phyloP scores from a whole-genome alignment of 2,329 filamentous ascomycete genomes.

The Arthrocladium fulminans region DNA sequence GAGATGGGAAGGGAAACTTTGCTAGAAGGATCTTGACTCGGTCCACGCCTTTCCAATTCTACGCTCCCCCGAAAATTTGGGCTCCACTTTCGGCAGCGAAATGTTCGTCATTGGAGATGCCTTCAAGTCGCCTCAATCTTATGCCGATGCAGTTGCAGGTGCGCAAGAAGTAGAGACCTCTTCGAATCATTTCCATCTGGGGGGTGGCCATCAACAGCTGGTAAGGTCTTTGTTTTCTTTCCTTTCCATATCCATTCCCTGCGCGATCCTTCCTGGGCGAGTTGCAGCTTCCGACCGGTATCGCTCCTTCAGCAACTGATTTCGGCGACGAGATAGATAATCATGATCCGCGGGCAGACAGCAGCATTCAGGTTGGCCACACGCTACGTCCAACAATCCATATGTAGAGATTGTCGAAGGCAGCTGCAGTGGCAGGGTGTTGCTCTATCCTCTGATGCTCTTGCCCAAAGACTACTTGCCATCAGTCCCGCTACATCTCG shows the following conservation, averaged over 20 bases:
- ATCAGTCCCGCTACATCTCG: background rate
- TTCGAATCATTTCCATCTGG: background rate
- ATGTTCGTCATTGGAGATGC: constrained; percentile 3
- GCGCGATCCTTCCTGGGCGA: background rate
- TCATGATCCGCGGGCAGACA: constrained; percentile 57
- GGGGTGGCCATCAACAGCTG: background rate
- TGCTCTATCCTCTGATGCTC: constrained; percentile 6
- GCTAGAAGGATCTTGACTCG: too few species aligned
- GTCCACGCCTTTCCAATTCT: background rate
- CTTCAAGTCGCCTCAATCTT: background rate
- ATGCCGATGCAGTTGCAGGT: background rate
- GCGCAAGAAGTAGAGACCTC: background rate
- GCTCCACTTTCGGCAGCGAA: background rate
- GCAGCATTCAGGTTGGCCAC: constrained; percentile 57
- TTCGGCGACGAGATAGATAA: background rate
- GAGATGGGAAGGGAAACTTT: background rate
- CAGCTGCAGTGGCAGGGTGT: constrained; percentile 15
- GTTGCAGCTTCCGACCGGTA: background rate
- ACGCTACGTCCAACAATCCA: constrained; percentile 38
- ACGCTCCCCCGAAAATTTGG: background rate
- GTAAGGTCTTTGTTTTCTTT: background rate
- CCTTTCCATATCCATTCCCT: background rate
- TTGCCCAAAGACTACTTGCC: constrained; percentile 2
- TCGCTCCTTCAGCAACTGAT: background rate
- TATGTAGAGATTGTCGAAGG: constrained; percentile 22